Conservation (phyloP, 176 grass and related monocot species). For the Zoysia pacifica region DNA sequence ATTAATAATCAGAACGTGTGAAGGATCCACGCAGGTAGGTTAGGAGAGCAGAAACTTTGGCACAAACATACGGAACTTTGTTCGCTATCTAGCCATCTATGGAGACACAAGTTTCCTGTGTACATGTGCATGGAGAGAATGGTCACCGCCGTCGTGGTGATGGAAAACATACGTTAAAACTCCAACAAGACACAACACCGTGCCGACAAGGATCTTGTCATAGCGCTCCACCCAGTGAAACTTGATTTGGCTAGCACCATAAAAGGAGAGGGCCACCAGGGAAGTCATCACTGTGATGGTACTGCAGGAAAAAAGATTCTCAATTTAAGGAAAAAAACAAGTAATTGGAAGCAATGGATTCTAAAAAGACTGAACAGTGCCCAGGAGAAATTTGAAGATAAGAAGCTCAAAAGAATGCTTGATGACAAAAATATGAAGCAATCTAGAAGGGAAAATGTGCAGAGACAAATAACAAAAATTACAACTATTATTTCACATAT, state of each 20-base stretch:
- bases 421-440: neutral
- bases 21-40: neutral
- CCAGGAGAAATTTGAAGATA: too few relatives aligned
- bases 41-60: constrained; percentile 14
- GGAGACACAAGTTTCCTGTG: constrained; percentile 63
- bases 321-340: neutral
- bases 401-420: neutral
- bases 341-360: neutral
- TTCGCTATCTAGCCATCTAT: constrained; percentile 39
- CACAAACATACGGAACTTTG: neutral
- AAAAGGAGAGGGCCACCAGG: constrained; percentile 88
- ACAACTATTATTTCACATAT: neutral
- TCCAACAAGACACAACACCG: constrained; percentile 77
- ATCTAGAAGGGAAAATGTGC: neutral
- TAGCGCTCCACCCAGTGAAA: constrained; percentile 98
- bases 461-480: neutral
- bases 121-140: constrained; percentile 52
- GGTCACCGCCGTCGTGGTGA: constrained; percentile 68
- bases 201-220: constrained; percentile 91
- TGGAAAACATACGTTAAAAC: constrained; percentile 83
- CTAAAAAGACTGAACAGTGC: neutral
- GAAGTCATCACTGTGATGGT: constrained; percentile 98
- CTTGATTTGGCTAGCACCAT: constrained; percentile 93
- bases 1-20: constrained; percentile 31
- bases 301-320: constrained; percentile 47